These are phyloP conservation scores for Protomyces pachydermus DNA, from an alignment of 1,139 yeast species.

Conservation along the genomic window DNA sequence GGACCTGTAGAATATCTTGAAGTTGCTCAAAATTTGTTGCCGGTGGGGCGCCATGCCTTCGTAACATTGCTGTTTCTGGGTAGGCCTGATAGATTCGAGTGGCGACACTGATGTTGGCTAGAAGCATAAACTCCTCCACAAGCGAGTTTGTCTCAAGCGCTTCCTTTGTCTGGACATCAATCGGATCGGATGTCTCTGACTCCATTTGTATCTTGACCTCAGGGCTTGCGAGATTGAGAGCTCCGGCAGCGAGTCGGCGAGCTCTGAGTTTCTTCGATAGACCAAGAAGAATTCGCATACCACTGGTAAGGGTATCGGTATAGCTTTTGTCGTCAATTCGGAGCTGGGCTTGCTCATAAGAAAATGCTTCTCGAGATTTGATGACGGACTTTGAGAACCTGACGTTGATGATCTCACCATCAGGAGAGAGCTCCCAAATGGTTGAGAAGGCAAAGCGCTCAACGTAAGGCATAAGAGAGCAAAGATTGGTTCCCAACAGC, in stretches of 20 bases:
- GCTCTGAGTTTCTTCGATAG: conserved; percentile 81
- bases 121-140: conserved; percentile 97
- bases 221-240: conserved; percentile 92
- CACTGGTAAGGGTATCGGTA: conserved; percentile 77
- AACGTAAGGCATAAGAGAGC: conserved; percentile 91
- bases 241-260: conserved; percentile 88
- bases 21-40: conserved; percentile 82
- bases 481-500: conserved; percentile 88
- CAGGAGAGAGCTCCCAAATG: conserved; percentile 84
- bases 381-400: conserved; percentile 84
- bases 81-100: conserved; percentile 83
- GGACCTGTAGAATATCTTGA: conserved; percentile 81
- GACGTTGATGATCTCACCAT: conserved; percentile 80
- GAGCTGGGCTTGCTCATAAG: conserved; percentile 87
- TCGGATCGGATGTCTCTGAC: conserved; percentile 94
- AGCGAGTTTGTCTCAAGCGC: conserved; percentile 85
- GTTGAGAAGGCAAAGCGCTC: conserved; percentile 96
- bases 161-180: conserved; percentile 87
- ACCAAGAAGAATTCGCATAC: conserved; percentile 75
- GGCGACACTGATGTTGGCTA: conserved; percentile 95
- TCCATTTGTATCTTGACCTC: conserved; percentile 97
- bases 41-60: conserved; percentile 95
- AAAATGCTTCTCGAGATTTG: conserved; percentile 87
- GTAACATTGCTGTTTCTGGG: conserved; percentile 97
- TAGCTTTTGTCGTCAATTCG: conserved; percentile 78